Conservation (phyloP, 345 rosid species). For the Carallia brachiata region DNA sequence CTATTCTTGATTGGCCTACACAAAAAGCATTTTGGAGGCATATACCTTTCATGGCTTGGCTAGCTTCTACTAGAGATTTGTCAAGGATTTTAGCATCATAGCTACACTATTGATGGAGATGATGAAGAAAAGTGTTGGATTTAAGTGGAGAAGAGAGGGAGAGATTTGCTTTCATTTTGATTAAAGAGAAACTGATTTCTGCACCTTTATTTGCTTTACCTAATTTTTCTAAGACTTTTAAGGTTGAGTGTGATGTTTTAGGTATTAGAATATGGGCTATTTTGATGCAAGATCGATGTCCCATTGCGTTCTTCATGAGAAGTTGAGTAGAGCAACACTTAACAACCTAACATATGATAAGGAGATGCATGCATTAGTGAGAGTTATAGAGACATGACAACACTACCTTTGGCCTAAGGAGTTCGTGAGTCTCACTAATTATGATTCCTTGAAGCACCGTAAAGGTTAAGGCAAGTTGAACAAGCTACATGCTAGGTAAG, state of each 20-base stretch:
- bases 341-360: not conserved
- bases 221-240: not conserved
- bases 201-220: too few relatives aligned
- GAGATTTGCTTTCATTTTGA: not conserved
- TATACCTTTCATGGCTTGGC: not conserved
- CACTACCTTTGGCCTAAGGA: not conserved
- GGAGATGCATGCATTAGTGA: not conserved
- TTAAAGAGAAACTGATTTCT: not conserved
- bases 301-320: not conserved
- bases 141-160: not conserved
- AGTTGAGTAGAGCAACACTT: not conserved
- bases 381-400: not conserved
- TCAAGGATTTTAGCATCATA: not conserved
- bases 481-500: not conserved
- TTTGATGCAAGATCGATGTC: not conserved
- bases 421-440: not conserved
- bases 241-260: not conserved
- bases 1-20: not conserved
- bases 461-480: not conserved
- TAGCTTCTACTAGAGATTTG: not conserved
- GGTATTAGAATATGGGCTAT: not conserved
- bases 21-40: not conserved
- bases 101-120: not conserved
- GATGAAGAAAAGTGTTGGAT: not conserved
- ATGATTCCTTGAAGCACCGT: not conserved